Percentiles rank a stretch among this genome's conserved stretches.
These are phyloP conservation scores for Xylaria sp. DNA, from an alignment of 2,329 filamentous ascomycete genomes.

Conservation along the genomic window DNA sequence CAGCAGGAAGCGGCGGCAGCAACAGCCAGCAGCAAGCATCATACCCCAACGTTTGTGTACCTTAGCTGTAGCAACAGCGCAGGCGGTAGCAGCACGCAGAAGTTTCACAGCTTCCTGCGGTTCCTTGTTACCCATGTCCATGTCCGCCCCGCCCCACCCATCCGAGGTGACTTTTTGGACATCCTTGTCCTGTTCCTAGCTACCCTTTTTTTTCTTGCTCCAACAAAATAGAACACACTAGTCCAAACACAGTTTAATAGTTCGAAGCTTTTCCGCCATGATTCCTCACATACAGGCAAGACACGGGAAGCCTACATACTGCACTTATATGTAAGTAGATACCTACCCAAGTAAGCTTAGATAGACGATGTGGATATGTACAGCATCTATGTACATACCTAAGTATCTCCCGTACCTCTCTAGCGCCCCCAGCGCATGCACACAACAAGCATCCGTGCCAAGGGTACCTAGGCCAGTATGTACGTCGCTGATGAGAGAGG, in stretches of 20 bases:
- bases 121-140: constrained; percentile 23
- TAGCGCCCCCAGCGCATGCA: constrained; percentile 13
- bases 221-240: constrained; percentile 5
- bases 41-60: constrained; percentile 20
- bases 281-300: neutral
- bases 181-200: constrained; percentile 9
- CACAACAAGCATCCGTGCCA: constrained; percentile 20
- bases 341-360: constrained; percentile 13
- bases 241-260: constrained; percentile 5
- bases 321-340: neutral
- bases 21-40: constrained; percentile 18
- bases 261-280: constrained; percentile 11
- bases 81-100: constrained; percentile 9
- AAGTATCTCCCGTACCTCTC: no score
- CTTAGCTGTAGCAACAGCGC: neutral
- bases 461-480: neutral
- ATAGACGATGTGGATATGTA: neutral
- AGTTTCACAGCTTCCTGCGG: constrained; percentile 33
- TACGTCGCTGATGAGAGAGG: neutral
- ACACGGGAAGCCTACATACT: constrained; percentile 28
- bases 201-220: constrained; percentile 6
- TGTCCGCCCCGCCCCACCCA: constrained; percentile 11
- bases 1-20: constrained; percentile 7
- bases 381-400: neutral
- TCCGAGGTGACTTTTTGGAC: constrained; percentile 8